These are phyloP conservation scores for Royoungia palumana DNA, from an alignment of 768 basidiomycete species.

Conservation along the genomic window DNA sequence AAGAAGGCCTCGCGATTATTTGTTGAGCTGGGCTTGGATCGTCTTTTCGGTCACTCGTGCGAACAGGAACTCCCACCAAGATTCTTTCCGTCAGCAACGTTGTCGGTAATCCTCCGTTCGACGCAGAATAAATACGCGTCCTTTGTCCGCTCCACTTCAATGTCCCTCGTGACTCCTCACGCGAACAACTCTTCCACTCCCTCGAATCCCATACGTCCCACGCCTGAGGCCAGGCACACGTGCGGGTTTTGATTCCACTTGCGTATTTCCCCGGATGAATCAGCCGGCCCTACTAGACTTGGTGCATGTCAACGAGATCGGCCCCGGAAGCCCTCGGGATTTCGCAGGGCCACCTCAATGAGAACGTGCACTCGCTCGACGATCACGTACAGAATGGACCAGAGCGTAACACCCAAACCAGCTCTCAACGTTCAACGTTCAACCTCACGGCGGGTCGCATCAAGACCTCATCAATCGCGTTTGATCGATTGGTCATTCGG, in stretches of 20 bases:
- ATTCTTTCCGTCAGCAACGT: neutral
- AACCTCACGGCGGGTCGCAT: neutral
- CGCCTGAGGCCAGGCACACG: no score
- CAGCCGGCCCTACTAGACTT: neutral
- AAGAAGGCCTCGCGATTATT: conserved; percentile 2
- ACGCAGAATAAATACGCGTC: no score
- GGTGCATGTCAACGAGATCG: neutral
- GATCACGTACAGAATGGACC: conserved; percentile 1
- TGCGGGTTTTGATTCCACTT: no score
- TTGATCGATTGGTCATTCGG: neutral
- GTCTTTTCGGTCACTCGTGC: conserved; percentile 13
- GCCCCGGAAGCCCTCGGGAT: conserved; percentile 17
- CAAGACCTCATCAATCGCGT: neutral
- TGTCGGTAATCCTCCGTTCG: neutral
- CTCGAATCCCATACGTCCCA: no score
- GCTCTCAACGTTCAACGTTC: no score
- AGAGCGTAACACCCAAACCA: no score
- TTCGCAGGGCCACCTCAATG: conserved; percentile 9
- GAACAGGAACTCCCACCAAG: conserved; percentile 5
- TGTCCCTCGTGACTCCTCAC: no score
- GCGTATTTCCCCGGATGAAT: no score
- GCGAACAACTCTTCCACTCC: no score
- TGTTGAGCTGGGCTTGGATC: conserved; percentile 4
- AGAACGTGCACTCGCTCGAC: neutral
- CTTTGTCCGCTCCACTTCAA: no score